Base-by-base conservation (phyloP, 164 flowering plant species). In the Euptelea pleiosperma region DNA sequence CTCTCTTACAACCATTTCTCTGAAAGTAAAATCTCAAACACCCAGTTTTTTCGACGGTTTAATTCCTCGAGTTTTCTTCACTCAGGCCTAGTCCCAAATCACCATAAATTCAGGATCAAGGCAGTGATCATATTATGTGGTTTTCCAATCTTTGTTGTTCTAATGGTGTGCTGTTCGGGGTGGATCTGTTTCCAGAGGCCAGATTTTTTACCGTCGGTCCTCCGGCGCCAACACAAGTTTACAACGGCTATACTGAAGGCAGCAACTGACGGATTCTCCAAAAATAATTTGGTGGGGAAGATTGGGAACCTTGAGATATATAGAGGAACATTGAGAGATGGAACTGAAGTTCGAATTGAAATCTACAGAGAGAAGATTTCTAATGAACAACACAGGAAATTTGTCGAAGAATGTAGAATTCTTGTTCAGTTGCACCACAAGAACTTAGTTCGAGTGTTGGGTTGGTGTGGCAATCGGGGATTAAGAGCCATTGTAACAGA, bases 1-100 rank as follows among this genome's bases (percentile, higher is more conserved):
- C 67, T 82, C 12, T 84, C 90, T 4, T 76, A 75, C 58, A 84
- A 84, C 56, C 67, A 61, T 24, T 84, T 84, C 47, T 70, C 78
- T 0, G 79, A 73, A 57, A 56, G 56, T 41, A 69, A 63, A 50
- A 47, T 80, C 52, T 77, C 85, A 1, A 73, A 80, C 16, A 21
- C 64, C 8, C 56, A 64, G 14, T 73, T 79, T 63, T 75, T 79
- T 47, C 26, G 64, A 55, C 62, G 73, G 42, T 81, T 77, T 31
- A 73, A 71, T 44, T 48, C 76, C 7, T 76, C 82, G 0, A 73
- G 80, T 60, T 81, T 81, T 66, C 0, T 77, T 58, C 78, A 73
- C 35, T 84, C 86, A 0, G 89, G 84, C 22, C 58, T 81, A 11
- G 58, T 76, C 7, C 78, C 81, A 0, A 29, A 73, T 53, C 63